These are phyloP conservation scores for Aquilaria sinensis DNA, from an alignment of 345 rosid species.

Conservation along the genomic window DNA sequence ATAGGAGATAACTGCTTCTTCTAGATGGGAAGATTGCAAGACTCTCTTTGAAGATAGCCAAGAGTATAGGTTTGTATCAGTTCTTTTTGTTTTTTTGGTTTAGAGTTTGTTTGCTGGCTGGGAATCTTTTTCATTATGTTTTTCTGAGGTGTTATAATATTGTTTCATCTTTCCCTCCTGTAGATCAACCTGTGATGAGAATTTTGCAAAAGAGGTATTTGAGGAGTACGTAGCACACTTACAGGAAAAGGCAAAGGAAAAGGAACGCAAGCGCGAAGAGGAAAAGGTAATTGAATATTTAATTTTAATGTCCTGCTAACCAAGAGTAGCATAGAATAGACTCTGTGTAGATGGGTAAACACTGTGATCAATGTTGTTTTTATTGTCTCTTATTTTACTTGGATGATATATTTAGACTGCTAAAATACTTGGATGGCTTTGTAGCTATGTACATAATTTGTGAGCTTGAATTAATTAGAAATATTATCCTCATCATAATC, in stretches of 20 bases:
- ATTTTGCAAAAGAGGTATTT: conserved; percentile 52
- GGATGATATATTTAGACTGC: no score
- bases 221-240: conserved; percentile 71
- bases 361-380: not conserved
- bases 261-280: conserved; percentile 92
- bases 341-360: no score
- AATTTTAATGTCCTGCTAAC: not conserved
- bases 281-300: conserved; percentile 58
- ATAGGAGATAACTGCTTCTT: conserved; percentile 74
- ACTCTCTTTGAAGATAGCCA: conserved; percentile 73
- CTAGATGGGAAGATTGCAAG: conserved; percentile 80
- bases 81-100: not conserved
- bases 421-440: no score
- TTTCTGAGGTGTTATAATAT: not conserved
- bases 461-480: no score
- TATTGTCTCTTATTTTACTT: not conserved
- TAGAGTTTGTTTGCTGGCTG: not conserved
- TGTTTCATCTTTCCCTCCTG: not conserved
- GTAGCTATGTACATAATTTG: no score
- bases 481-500: no score
- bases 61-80: conserved; percentile 56
- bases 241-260: conserved; percentile 86
- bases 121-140: not conserved
- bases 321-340: no score
- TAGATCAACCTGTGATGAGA: conserved; percentile 81